Base-by-base conservation (phyloP, 2,329 filamentous ascomycete species). In the Aspergillus udagawae region DNA sequence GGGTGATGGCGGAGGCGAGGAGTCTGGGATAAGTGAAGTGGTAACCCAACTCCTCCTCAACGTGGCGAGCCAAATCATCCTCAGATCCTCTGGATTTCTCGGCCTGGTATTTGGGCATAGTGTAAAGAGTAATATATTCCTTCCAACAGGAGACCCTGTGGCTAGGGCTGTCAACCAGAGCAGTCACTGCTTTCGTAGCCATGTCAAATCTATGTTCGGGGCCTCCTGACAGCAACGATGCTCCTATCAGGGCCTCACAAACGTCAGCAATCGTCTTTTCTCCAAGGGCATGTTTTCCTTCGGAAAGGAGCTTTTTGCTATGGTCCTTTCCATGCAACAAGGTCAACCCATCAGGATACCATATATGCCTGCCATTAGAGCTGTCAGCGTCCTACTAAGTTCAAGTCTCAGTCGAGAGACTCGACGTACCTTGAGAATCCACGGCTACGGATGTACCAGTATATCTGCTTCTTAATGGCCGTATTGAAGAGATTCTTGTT, bases 231-330 rank as follows among this genome's bases (percentile, higher is more conserved):
- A 87, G 86, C 51, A 86, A 79, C 0, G 92, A 88, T 2, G 93
- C 94, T 5, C 93, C 94, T 50, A 99, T 97, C 56, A 97, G 77
- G 0, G 94, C 93, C 71, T 97, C 94, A 59, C 91, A 96, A 0
- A 97, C 92, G 73, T 97, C 94, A 3, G 94, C 93, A 66, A 96
- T 88, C 0, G 89, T 89, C 77, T 99, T 99, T 74, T 96, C 90
- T 0, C 86, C 87, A 1, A 99, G 82, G 0, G 77, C 78, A 68
- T 97, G 92, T 9, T 76, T 81, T 28, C 64, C 61, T 47, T 74
- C 69, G 2, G 67, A 62, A 5, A 61, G 65, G 21, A 73, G 79
- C 56, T 77, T 80, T 53, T 76, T 79, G 58, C 80, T 83, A 48
- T 79, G 76, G 4, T 80, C 77, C 67, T 93, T 95, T 29, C 93